phyloP scores from a whole-genome alignment of 441 rosid genomes.

The Brassica hybrid region DNA sequence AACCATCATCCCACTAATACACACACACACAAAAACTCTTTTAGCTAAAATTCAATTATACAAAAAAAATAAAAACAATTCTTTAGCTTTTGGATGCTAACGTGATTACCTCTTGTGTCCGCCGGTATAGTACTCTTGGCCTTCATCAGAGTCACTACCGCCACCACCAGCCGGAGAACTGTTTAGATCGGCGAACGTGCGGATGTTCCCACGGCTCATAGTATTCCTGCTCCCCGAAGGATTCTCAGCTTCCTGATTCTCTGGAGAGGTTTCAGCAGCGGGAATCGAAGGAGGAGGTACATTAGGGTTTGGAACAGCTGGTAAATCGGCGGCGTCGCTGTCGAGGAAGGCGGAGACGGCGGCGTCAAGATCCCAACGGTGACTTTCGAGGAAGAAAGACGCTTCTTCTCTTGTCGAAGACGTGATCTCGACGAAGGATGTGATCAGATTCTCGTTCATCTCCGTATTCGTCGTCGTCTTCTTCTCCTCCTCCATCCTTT shows the following conservation, averaged over 20 bases:
- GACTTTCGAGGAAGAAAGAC: conserved; percentile 78
- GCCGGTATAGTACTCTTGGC: conserved; percentile 76
- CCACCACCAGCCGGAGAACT: conserved; percentile 51
- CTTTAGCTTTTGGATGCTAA: no score
- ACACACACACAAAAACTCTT: no score
- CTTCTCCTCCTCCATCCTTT: conserved; percentile 41
- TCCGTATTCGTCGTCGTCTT: conserved; percentile 34
- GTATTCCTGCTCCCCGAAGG: conserved; percentile 47
- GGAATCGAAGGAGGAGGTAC: conserved; percentile 34
- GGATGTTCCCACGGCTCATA: conserved; percentile 45
- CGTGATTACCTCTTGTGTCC: conserved; percentile 72
- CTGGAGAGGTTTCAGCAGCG: conserved; percentile 37
- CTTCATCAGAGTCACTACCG: conserved; percentile 65
- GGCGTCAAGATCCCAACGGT: conserved; percentile 85
- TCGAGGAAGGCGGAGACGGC: conserved; percentile 92
- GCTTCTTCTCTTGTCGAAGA: conserved; percentile 83
- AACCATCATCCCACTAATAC: no score
- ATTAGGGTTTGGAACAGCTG: conserved; percentile 30
- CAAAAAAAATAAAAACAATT: no score
- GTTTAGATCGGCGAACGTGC: conserved; percentile 83
- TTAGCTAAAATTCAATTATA: no score
- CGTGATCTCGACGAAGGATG: conserved; percentile 83
- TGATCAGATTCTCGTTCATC: conserved; percentile 52
- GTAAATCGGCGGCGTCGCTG: conserved; percentile 41
- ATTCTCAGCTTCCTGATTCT: conserved; percentile 40